A percentile compares a stretch with the other conserved stretches of the same genome.
Conservation (phyloP, 192 early-diverging fungal species). For the Gorgonomyces haynaldii region DNA sequence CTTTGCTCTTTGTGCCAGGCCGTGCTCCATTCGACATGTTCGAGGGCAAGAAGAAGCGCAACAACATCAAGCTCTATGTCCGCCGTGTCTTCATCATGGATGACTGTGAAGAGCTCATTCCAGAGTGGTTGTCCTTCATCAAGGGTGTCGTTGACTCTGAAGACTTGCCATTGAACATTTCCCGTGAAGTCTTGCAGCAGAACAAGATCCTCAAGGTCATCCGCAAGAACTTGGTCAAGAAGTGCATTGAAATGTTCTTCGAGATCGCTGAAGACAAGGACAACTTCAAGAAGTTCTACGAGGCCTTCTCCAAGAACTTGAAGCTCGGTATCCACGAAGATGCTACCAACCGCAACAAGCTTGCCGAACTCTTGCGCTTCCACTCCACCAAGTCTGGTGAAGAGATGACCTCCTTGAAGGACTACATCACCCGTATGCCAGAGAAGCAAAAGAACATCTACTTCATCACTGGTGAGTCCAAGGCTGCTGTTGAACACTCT, state of each 20-base stretch:
- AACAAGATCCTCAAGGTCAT: constrained; percentile 99
- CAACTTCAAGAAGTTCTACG: constrained; percentile 98
- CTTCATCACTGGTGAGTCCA: constrained; percentile 91
- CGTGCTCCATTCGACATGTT: constrained; percentile 98
- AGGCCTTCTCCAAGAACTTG: constrained; percentile 98
- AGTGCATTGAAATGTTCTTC: constrained; percentile 96
- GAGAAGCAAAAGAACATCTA: constrained; percentile 99
- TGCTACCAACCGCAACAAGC: constrained; percentile 89
- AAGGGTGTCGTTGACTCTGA: constrained; percentile 99
- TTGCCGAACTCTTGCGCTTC: constrained; percentile 94
- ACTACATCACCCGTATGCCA: constrained; percentile 99
- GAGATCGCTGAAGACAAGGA: constrained; percentile 99
- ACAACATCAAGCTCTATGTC: constrained; percentile 99
- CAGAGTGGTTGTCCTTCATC: constrained; percentile 98
- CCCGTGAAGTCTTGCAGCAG: constrained; percentile 99
- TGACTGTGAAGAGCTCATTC: constrained; percentile 98
- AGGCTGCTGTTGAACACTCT: constrained; percentile 86
- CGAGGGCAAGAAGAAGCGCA: constrained; percentile 98
- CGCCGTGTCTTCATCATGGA: constrained; percentile 99
- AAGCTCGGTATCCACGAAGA: constrained; percentile 99
- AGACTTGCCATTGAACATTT: constrained; percentile 99
- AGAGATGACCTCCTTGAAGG: constrained; percentile 96
- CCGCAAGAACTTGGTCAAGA: constrained; percentile 98
- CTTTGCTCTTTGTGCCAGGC: constrained; percentile 92
- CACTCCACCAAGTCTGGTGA: constrained; percentile 98